Conservation (phyloP, 164 flowering plant species). For the Piper longum region DNA sequence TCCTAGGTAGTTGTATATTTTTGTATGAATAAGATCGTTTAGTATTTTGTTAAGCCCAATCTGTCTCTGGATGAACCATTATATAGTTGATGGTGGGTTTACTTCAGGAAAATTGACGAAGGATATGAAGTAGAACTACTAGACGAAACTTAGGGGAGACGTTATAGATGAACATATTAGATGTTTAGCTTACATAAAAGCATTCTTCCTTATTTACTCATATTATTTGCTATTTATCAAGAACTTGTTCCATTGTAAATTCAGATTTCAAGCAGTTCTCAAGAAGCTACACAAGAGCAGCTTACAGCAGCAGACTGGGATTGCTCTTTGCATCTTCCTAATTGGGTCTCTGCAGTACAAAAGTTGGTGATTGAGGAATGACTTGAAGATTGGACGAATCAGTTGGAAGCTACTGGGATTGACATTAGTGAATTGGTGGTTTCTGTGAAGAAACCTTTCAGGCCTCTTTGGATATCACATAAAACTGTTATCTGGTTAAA, state of each 20-base stretch:
- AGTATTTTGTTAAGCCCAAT: too few relatives aligned
- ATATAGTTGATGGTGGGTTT: too few relatives aligned
- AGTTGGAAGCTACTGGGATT: slow-evolving; percentile 69
- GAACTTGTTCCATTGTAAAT: not conserved
- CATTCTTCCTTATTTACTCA: not conserved
- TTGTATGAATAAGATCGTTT: too few relatives aligned
- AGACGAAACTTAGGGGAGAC: too few relatives aligned
- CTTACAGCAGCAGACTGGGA: slow-evolving; percentile 43
- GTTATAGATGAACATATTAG: too few relatives aligned
- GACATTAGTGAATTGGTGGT: slow-evolving; percentile 60
- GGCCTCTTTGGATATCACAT: slow-evolving; percentile 91
- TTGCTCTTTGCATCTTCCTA: slow-evolving; percentile 85
- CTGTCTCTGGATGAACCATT: too few relatives aligned
- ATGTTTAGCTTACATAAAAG: too few relatives aligned
- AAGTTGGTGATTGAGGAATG: slow-evolving; percentile 49
- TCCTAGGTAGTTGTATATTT: too few relatives aligned
- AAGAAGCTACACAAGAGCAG: slow-evolving; percentile 1
- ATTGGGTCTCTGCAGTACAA: slow-evolving; percentile 78
- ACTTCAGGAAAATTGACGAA: too few relatives aligned
- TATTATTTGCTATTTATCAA: too few relatives aligned
- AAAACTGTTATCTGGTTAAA: slow-evolving; percentile 80
- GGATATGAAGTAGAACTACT: too few relatives aligned
- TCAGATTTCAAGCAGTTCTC: slow-evolving; percentile 19
- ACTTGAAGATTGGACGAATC: slow-evolving; percentile 62
- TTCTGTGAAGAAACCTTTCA: slow-evolving; percentile 59